Base-by-base conservation (phyloP, 371 early-diverging fungal genomes). In the Phascolomyces articulosus region DNA sequence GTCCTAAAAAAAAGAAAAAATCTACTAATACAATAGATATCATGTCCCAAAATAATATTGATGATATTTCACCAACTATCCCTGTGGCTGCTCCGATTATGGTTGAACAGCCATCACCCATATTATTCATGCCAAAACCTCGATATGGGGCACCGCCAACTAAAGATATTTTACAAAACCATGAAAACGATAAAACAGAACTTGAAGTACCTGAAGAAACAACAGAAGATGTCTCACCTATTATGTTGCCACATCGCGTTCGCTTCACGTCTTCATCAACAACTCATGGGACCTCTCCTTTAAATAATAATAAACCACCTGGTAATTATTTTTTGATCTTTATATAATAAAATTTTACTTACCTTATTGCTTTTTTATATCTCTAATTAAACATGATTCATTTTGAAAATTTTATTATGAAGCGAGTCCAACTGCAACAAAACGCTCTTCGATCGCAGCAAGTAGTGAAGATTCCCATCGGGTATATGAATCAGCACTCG, bases 51-150 rank as follows among this genome's bases (percentile, higher is more conserved):
- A 51, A n/a, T n/a, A 20, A 51, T 6, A 20, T 24, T 23, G 51
- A 51, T 7, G 51, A 51, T 51, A 51, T 51, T 23, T 23, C 26
- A 0, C 51, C 51, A 13, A 44, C 44, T 20, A 28, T 41, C 4
- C 24, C 58, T 31, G 40, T 41, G 40, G 44, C 16, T 44, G 44
- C 44, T 13, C 44, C 44, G 8, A 8, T 16, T 44, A 15, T 16
- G 16, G 16, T 16, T 16, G n/a, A n/a, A n/a, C 21, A 38, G 15
- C 51, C 51, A 13, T 40, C 55, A 10, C 63, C 55, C 9, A 40
- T 28, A 10, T 28, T 69, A 29, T n/a, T 61, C 24, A 69, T 69
- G 69, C 69, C 69, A 24, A 62, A 62, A 38, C 69, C 69, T 11
- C 40, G 58, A 24, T 41, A 69, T 61, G 64, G 62, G 1, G 60